A percentile compares a stretch with the other conserved stretches of the same genome.
phyloP scores from a whole-genome alignment of 2,329 filamentous ascomycete species.

The Monosporascus sp. region DNA sequence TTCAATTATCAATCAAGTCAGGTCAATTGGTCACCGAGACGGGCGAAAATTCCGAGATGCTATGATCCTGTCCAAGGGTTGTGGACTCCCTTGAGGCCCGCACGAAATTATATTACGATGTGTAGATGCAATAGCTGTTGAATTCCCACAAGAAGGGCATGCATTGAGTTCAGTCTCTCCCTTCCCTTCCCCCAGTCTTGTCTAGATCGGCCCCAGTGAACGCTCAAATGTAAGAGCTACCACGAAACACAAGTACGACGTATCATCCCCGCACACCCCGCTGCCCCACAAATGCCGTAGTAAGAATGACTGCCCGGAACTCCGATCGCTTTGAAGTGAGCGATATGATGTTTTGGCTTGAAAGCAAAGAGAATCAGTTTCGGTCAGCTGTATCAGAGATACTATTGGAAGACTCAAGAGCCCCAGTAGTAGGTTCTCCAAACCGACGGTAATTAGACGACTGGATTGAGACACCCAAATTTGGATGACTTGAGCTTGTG shows the following conservation, averaged over 20 bases:
- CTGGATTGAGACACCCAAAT: neutral
- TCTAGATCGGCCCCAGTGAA: too few species aligned
- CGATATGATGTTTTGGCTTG: neutral
- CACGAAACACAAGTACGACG: neutral
- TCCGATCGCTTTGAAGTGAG: neutral
- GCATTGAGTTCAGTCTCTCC: too few species aligned
- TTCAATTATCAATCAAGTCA: too few species aligned
- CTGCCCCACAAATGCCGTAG: neutral
- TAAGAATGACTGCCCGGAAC: neutral
- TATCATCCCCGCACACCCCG: neutral
- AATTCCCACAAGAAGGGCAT: too few species aligned
- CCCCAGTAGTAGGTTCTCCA: neutral
- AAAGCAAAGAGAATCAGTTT: neutral
- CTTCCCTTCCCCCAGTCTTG: too few species aligned
- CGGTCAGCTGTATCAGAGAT: slow-evolving; percentile 5
- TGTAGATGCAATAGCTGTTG: too few species aligned
- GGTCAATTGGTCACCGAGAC: too few species aligned
- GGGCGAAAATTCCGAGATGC: too few species aligned
- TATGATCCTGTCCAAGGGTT: too few species aligned
- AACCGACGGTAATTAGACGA: neutral
- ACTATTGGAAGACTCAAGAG: neutral
- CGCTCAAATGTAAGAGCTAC: too few species aligned
- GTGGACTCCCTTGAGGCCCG: too few species aligned
- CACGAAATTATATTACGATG: too few species aligned
- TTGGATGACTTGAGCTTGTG: neutral